A percentile compares a stretch with the other conserved stretches of the same genome.
phyloP scores from a whole-genome alignment of 305 asterid species.

The Rubia balearica region DNA sequence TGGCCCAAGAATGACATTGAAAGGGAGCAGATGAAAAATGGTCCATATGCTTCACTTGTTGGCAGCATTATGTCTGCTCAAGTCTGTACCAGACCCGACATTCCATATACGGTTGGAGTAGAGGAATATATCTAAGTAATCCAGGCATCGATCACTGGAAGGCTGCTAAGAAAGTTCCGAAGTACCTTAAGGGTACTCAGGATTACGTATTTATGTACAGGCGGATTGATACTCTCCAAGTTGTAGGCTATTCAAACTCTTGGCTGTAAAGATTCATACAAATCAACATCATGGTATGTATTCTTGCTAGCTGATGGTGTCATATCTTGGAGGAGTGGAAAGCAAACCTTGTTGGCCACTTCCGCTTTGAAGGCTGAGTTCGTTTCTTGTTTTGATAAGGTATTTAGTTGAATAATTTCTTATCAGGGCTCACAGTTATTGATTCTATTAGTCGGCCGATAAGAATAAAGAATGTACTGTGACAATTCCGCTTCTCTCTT shows the following conservation, averaged over 20 bases:
- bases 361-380: too few relatives aligned
- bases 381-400: slow-evolving; percentile 10
- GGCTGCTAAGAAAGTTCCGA: too few relatives aligned
- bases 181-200: too few relatives aligned
- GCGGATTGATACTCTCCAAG: background rate
- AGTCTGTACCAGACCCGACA: slow-evolving; percentile 18
- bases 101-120: background rate
- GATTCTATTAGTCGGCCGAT: background rate
- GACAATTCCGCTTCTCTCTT: background rate
- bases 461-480: slow-evolving; percentile 4
- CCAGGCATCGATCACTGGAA: too few relatives aligned
- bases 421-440: background rate
- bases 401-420: slow-evolving; percentile 7
- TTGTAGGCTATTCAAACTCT: slow-evolving; percentile 1
- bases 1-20: background rate
- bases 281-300: background rate
- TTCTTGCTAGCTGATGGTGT: background rate
- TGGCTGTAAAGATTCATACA: background rate
- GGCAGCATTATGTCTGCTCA: too few relatives aligned
- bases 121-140: background rate
- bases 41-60: slow-evolving; percentile 17
- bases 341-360: slow-evolving; percentile 6
- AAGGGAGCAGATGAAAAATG: background rate
- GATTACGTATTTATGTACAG: background rate
- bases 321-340: slow-evolving; percentile 6